Base-by-base conservation (phyloP, 768 basidiomycete genomes). In the Pleurotus eryngii region DNA sequence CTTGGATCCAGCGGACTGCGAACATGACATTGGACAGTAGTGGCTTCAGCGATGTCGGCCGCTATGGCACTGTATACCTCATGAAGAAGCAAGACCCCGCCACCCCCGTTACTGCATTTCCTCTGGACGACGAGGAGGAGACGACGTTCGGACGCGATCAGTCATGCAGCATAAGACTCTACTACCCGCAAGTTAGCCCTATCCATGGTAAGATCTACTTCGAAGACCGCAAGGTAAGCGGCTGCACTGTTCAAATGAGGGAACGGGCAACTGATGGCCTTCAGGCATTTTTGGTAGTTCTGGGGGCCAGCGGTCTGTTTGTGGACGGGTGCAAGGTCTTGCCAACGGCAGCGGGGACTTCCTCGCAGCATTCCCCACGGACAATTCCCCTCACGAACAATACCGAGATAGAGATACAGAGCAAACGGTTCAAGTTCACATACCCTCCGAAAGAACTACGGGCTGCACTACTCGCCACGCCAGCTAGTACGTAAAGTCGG, bases 391-490 rank as follows among this genome's bases (percentile, higher is more conserved):
- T 91, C 15, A 74, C 75, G 8, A 89, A 87, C 67, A 78, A 82
- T 67, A 83, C 86, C 5, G 80, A 83, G 37, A 76, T 90, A 43
- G 84, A 86, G 60, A 85, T 90, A 12, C 83, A 82, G 65, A 78
- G 76, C 45, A 90, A 90, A 63, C 76, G 81, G 5, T 91, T 91
- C 67, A 72, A 75, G n/a, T 90, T 90, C 67, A 76, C 76, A 4
- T 90, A 90, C 64, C 89, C 89, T 1, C 87, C 89, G 4, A 89
- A 89, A 65, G 84, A 87, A 46, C 71, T 86, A 27, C 82, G 88
- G 20, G 72, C 80, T 14, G 70, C 74, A 3, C 70, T 81, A 20
- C 75, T 80, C 39, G 75, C 78, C 5, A 81, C 82, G 0, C 84
- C 84, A 26, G 65, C 76, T 48, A 76, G 77, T 75, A 60, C 49